Percentiles rank a stretch among this genome's conserved stretches.
Evolutionary conservation across 2,329 filamentous ascomycete species (phyloP).

Genomic region (Biscogniauxia sp.): DNA sequence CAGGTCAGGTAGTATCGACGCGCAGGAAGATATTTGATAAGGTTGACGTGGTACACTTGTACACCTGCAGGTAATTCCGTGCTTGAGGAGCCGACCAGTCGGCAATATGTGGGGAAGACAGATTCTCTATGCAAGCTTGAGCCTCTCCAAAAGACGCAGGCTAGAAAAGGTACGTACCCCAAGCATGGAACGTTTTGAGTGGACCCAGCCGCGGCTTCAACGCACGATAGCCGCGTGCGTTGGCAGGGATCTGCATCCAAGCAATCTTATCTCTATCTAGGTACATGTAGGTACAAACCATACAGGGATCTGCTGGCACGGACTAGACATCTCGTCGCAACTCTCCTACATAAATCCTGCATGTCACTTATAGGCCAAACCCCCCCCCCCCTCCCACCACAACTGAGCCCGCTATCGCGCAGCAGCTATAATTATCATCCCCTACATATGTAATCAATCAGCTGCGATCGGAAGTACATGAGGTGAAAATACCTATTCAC

Average conservation of each 20-base stretch:
- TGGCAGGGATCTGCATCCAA: neutral
- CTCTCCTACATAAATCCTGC: too few relatives aligned
- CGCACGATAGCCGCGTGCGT: conserved; percentile 1
- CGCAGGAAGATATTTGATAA: neutral
- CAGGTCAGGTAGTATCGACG: neutral
- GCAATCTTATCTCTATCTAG: neutral
- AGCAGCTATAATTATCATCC: neutral
- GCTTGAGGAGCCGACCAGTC: conserved; percentile 3
- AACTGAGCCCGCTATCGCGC: neutral
- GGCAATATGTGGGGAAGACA: conserved; percentile 17
- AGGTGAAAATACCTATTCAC: too few relatives aligned
- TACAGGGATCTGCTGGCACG: neutral
- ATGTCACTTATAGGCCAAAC: neutral
- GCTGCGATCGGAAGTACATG: too few relatives aligned
- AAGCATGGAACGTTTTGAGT: neutral
- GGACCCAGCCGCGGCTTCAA: neutral
- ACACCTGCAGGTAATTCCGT: neutral
- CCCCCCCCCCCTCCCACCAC: too few relatives aligned
- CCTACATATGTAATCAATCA: neutral
- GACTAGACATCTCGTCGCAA: too few relatives aligned
- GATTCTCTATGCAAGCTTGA: conserved; percentile 16
- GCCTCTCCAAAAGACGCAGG: conserved; percentile 19
- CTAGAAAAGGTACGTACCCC: conserved; percentile 1
- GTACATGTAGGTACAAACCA: neutral
- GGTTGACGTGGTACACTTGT: neutral